Evolutionary conservation across 2,329 filamentous ascomycete genomes (phyloP).

Genomic region (Penicillium sp.): DNA sequence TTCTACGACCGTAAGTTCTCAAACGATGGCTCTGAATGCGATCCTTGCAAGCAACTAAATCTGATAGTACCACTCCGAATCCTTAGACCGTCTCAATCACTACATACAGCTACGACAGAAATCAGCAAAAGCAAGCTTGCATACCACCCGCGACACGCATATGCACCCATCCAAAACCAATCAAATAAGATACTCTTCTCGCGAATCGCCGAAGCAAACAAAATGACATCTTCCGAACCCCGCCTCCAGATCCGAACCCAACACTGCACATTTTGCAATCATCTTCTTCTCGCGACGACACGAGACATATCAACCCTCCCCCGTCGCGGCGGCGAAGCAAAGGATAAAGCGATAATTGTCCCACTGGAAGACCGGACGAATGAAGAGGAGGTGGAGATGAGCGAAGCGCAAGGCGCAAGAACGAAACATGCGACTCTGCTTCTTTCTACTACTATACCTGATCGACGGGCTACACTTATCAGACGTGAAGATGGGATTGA

Average conservation of each 20-base stretch:
- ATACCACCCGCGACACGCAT: not conserved
- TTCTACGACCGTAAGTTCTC: not conserved
- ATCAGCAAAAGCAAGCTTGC: not conserved
- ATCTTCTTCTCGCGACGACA: conserved; percentile 63
- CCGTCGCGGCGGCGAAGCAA: conserved; percentile 48
- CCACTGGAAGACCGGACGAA: conserved; percentile 42
- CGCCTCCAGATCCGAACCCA: conserved; percentile 50
- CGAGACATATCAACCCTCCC: conserved; percentile 55
- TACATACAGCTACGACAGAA: not conserved
- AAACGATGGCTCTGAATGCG: not conserved
- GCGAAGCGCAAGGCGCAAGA: conserved; percentile 7
- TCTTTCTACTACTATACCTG: conserved; percentile 50
- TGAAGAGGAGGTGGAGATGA: conserved; percentile 22
- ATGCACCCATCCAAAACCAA: not conserved
- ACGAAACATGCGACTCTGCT: conserved; percentile 50
- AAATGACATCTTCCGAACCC: not conserved
- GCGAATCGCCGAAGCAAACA: not conserved
- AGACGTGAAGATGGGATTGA: conserved; percentile 65
- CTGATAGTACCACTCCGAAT: not conserved
- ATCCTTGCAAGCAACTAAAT: not conserved
- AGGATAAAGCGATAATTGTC: conserved; percentile 60
- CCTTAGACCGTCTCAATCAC: not conserved
- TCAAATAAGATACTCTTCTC: not conserved
- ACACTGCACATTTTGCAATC: conserved; percentile 64
- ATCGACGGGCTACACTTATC: conserved; percentile 53